Evolutionary conservation across 1,284 basidiomycete species (phyloP), one percentile per base, ranked within the genome.

Genomic region (Rugosomyces carneus): DNA sequence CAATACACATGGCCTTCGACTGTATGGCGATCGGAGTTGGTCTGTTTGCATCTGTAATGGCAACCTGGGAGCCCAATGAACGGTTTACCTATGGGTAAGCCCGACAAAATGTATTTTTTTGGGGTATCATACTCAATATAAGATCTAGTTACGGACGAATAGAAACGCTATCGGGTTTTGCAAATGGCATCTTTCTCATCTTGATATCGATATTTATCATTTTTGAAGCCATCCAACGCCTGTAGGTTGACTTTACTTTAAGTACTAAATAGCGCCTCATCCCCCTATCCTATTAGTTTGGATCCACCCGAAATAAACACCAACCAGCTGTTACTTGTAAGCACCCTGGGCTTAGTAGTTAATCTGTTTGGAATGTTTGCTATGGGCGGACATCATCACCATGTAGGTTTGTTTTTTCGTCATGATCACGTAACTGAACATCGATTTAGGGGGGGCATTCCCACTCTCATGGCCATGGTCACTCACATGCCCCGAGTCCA

Each of bases 1-100:
- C 96, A 10, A 99, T 99, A 42, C 96, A 99, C 63, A 99, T 99
- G 96, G 91, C 94, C 19, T 99, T 99, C 59, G 96, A 99, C 68
- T 99, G 96, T 60, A 85, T 97, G 71, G 95, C 95, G 1, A 93
- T 99, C 47, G 95, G 83, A 0, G 92, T 99, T 55, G 96, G 96
- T 1, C 73, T 99, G 1, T 85, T 97, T 52, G 96, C 96, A 1
- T 94, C 91, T 20, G 91, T 99, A 9, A 98, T 98, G 86, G 92
- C 94, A 1, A 93, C 89, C 3, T 99, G 96, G 96, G 84, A 90
- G 37, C 90, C 92, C 0, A 94, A 99, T 66, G 84, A 89, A 54
- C 76, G 81, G 18, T 99, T 95, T 66, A 98, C 96, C 7, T 99
- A 96, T 62, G 96, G 95, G 87, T 89, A 55, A 47, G 79, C 52